Base-by-base conservation (phyloP, 495 filamentous ascomycete species). In the Cairneyella variabilis region DNA sequence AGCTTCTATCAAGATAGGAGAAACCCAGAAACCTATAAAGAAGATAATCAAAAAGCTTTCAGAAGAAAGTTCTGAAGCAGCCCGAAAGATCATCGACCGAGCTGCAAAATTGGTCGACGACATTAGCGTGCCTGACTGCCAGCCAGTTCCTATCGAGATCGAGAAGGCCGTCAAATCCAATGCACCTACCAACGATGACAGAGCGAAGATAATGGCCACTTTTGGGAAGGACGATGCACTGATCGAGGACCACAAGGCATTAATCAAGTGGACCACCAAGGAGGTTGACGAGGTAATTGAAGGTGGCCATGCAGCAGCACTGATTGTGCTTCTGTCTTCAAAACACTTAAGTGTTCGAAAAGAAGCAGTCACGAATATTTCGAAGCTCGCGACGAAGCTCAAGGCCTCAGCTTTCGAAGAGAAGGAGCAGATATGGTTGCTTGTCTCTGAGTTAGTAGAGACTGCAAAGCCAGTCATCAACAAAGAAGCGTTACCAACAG, bases 371-470 rank as follows among this genome's bases (percentile, higher is more conserved):
- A 71, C 72, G 25, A 84, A 78, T 46, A 69, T 90, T 26, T 67
- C 78, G 17, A 83, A 84, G 54, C 79, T 88, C 57, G 81, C 83
- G 55, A 66, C 69, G 12, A 84, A 81, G 57, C 68, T 92, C 14
- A 78, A 88, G 67, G 74, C 77, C 53, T 90, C 87, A 0, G 78
- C 78, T 34, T 86, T 91, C 47, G 76, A 78, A 17, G 89, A 96
- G 64, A 87, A 84, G 67, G 79, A 85, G 21, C 84, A 90, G 42
- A 70, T 89, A 1, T 85, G 83, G 69, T 72, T 92, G 6, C 76
- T 97, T 2, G 72, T 89, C 5, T 88, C 83, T 57, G 89, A 95
- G 62, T 62, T 95, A 4, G 73, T 85, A 7, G 90, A 93, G 61
- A 89, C 90, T 0, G 83, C 83, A 14, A 76, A 74, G 48, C 59